Evolutionary conservation across 2,329 filamentous ascomycete genomes (phyloP), one percentile per base, ranked within the genome.

Genomic region (Fusarium circinatum): DNA sequence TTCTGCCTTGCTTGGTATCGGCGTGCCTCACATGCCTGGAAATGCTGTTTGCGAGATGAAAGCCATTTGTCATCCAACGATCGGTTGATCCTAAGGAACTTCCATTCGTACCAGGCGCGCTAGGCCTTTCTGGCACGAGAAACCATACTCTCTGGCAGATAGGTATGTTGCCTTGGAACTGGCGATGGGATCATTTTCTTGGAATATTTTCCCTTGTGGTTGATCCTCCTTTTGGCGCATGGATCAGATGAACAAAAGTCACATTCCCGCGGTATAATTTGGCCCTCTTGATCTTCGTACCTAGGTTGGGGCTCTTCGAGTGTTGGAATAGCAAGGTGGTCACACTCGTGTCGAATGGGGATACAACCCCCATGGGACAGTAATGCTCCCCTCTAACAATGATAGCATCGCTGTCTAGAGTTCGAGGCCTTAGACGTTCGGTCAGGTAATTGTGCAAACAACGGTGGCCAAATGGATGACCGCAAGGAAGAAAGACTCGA

Each of bases 401-500:
- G 32, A 52, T 36, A 38, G 22, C 61, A 41, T 34, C 38, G 32
- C 28, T 57, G 14, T 15, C n/a, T 17, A 41, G 20, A 28, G n/a
- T 60, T 22, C 36, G 44, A 41, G 20, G 38, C 14, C 11, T 22
- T 49, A 15, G 10, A n/a, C 34, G 26, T 28, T n/a, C 7, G 10
- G 4, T 12, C 18, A 52, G 49, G 30, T 52, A 36, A 38, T 8
- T 17, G 32, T 52, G n/a, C 49, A 42, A 62, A 56, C n/a, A 79
- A 80, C 8, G 47, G 13, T 28, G 75, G 14, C 78, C 78, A 54
- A 78, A 78, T 20, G 22, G 24, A 55, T 80, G 78, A 18, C 79
- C 78, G 48, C 79, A 80, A 11, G 76, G 76, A 22, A 80, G 72
- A 49, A 73, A 78, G 5, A 62, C 65, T 26, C 55, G 59, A 15